Base-by-base conservation (phyloP, 306 rosid genomes). In the Sesbania bispinosa region DNA sequence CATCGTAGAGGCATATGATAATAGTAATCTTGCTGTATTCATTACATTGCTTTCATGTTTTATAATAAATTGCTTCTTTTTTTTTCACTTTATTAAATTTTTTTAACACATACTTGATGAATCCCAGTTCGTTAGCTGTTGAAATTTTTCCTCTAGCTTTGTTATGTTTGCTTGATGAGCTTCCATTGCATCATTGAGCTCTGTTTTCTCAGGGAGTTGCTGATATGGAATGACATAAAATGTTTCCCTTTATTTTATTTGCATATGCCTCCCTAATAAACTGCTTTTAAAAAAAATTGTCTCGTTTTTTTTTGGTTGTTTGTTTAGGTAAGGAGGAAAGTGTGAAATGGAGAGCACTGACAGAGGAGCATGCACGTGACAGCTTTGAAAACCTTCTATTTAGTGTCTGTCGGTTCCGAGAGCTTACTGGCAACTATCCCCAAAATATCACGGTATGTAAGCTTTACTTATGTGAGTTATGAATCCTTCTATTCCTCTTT, bases 281-380 rank as follows among this genome's bases (percentile, higher is more conserved):
- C 21, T 63, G 62, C 18, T 61, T 73, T 62, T 18, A 13, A 20
- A 7, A n/a, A 29, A 59, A 71, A 2, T 26, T n/a, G 7, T 30
- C 26, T 43, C 41, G 42, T 21, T 65, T 8, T 42, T n/a, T 27
- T 27, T 70, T 57, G 62, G 21, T 70, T 76, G 58, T 63, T 52
- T 73, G 6, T 76, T 60, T 63, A 91, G 99, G 91, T 26, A 85
- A 85, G 53, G 75, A 72, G 73, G 90, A 86, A 72, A 73, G 71
- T 67, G 86, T 94, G 69, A 87, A 88, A 80, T 76, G 69, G 80
- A 85, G 97, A 74, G 85, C 97, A 67, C 90, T 94, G 39, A 91
- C 99, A 6, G 98, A 94, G 85, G 97, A 94, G 83, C 93, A 94
- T 81, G 99, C 97, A 19, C 80, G 97, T 38, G 97, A 94, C 82